Conservation (phyloP, 2,329 filamentous ascomycete genomes). For the Ceratocystis colombiana region DNA sequence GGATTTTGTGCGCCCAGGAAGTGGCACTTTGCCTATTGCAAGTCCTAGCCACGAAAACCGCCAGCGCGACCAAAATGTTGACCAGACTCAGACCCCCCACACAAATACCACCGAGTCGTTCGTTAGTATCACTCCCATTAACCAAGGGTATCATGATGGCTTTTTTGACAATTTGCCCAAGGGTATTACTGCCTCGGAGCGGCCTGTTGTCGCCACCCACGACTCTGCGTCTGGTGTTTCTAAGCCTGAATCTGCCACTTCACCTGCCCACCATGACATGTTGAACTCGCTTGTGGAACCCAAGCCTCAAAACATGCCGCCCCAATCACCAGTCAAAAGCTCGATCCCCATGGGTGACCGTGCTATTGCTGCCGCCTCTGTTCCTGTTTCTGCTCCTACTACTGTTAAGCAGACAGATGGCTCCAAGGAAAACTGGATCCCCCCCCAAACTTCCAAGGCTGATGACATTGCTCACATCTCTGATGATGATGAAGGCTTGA, state of each 20-base stretch:
- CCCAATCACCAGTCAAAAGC: slow-evolving; percentile 16
- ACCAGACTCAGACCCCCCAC: slow-evolving; percentile 24
- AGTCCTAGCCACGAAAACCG: slow-evolving; percentile 39
- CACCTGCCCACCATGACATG: slow-evolving; percentile 10
- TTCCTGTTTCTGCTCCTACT: slow-evolving; percentile 5
- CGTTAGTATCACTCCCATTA: slow-evolving; percentile 23
- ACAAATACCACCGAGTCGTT: slow-evolving; percentile 24
- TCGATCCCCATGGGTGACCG: slow-evolving; percentile 4
- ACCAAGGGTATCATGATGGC: slow-evolving; percentile 22
- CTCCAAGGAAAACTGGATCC: slow-evolving; percentile 13
- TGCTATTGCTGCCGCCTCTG: slow-evolving; percentile 3
- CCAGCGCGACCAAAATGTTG: slow-evolving; percentile 37
- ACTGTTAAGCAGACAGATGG: not conserved
- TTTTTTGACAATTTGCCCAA: slow-evolving; percentile 15
- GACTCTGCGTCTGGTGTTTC: slow-evolving; percentile 11
- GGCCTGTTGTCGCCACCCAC: not conserved
- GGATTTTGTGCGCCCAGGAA: slow-evolving; percentile 35
- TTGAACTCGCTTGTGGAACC: slow-evolving; percentile 24
- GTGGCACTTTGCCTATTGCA: slow-evolving; percentile 36
- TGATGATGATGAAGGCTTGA: slow-evolving; percentile 27
- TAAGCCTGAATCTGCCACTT: slow-evolving; percentile 14
- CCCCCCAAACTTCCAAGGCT: not conserved
- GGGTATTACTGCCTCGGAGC: slow-evolving; percentile 14
- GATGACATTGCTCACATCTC: not conserved
- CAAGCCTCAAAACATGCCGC: slow-evolving; percentile 21